Conservation (phyloP, 441 rosid species). For the Hura crepitans region DNA sequence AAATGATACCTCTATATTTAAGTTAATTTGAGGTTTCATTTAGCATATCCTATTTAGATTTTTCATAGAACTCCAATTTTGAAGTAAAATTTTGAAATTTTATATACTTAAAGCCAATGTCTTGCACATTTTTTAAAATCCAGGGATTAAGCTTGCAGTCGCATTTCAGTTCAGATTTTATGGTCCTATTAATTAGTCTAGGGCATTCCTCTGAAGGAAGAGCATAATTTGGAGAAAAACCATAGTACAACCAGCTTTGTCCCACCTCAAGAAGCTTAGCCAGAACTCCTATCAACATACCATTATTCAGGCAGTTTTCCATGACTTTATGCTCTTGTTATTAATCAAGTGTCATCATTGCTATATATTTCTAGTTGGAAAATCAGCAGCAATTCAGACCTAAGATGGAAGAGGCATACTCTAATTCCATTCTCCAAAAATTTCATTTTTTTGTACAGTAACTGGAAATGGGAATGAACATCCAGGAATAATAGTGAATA, state of each 20-base stretch:
- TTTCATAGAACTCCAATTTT: not conserved
- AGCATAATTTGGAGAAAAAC: not conserved
- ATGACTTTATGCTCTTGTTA: no score
- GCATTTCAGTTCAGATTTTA: not conserved
- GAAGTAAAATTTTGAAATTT: not conserved
- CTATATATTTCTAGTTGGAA: no score
- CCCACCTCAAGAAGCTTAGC: constrained; percentile 1
- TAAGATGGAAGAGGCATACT: not conserved
- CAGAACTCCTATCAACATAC: not conserved
- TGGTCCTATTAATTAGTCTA: no score
- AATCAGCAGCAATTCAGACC: not conserved
- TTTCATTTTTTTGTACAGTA: not conserved
- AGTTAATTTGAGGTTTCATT: not conserved
- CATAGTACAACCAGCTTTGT: not conserved
- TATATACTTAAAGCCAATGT: not conserved
- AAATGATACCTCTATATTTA: not conserved
- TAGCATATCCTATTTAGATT: not conserved
- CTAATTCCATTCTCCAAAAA: constrained; percentile 4
- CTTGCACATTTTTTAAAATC: not conserved
- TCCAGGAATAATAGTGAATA: not conserved
- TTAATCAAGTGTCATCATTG: no score
- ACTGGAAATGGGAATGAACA: not conserved
- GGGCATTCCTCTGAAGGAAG: not conserved
- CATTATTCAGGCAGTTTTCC: no score
- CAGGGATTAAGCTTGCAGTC: not conserved